These are phyloP conservation scores for Dendrothele bispora DNA, from an alignment of 768 basidiomycete species.

Conservation along the genomic window DNA sequence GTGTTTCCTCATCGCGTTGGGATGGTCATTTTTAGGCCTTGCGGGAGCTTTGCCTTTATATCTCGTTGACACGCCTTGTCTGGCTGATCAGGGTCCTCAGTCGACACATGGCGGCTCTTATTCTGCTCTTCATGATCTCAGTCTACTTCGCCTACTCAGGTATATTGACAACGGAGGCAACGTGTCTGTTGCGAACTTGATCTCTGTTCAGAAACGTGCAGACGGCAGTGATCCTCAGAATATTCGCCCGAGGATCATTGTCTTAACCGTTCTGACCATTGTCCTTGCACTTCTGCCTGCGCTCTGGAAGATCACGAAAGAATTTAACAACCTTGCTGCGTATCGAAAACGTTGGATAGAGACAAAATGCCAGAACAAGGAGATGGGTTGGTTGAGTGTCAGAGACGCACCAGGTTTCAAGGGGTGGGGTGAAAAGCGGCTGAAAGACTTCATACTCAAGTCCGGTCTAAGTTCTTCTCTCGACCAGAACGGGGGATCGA, in stretches of 20 bases:
- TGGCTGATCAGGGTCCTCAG: constrained; percentile 47
- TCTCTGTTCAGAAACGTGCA: constrained; percentile 32
- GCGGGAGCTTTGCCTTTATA: constrained; percentile 75
- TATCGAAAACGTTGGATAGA: constrained; percentile 62
- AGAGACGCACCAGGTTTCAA: constrained; percentile 63
- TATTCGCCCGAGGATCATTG: constrained; percentile 63
- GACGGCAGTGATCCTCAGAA: constrained; percentile 38
- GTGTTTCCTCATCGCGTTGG: constrained; percentile 59
- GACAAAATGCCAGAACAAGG: constrained; percentile 63
- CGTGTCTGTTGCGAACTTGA: constrained; percentile 30
- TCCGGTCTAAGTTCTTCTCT: constrained; percentile 64
- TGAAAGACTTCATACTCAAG: constrained; percentile 70
- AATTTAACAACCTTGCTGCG: constrained; percentile 56
- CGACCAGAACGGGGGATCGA: constrained; percentile 28
- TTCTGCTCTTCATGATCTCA: constrained; percentile 73
- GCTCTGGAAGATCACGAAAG: constrained; percentile 60
- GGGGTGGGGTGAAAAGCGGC: constrained; percentile 70
- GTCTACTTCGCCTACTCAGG: constrained; percentile 70
- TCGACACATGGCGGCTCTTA: constrained; percentile 56
- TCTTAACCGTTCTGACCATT: constrained; percentile 62
- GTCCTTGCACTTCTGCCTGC: constrained; percentile 66
- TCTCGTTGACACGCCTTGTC: constrained; percentile 66
- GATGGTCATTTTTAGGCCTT: constrained; percentile 69
- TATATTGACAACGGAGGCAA: constrained; percentile 50
- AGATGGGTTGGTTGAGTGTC: constrained; percentile 75